Evolutionary conservation across 2,329 filamentous ascomycete species (phyloP), one percentile per base, ranked within the genome.

Genomic region (Stagonosporopsis vannaccii): DNA sequence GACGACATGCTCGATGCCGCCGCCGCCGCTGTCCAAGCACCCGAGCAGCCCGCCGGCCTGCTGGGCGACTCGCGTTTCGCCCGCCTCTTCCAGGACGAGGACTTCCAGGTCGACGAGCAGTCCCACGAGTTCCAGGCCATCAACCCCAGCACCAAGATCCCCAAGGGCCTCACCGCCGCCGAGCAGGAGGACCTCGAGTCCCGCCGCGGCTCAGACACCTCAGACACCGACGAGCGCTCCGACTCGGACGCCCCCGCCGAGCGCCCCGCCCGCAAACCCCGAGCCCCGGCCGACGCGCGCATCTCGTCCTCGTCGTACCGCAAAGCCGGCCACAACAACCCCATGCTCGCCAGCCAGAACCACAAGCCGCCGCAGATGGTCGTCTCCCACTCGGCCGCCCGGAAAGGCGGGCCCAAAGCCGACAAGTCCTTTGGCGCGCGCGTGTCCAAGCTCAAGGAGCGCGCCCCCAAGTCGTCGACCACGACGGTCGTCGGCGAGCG

Each of bases 101-200:
- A 96, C 54, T 98, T 97, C 76, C 86, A 86, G 67, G 90, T 99
- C 56, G 94, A 99, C 75, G 95, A 99, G 78, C 89, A 80, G 35
- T 96, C 89, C 61, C 84, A 87, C 68, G 94, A 98, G 75, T 99
- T 96, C 81, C 86, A 88, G 56, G 84, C 89, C 41, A 87, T 96
- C 77, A 99, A 99, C 73, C 92, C 95, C 4, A 96, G 91, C 76
- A 95, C 91, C 7, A 85, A 80, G 68, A 74, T 78, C 46, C 77
- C 75, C 40, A 77, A 77, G 53, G 84, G 83, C 19, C 81, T 88
- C 69, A 84, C 77, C 0, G 86, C 85, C 4, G 86, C 79, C 20
- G 86, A 88, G 66, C 79, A 87, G 69, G 86, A 88, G 69, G 82
- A 79, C 9, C 68, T 85, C 37, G 80, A 80, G 58, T 64, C 78